Percentiles rank a stretch among this genome's conserved stretches.
Evolutionary conservation across 768 basidiomycete species (phyloP).

Genomic region (Strobilomyces dryophilus): DNA sequence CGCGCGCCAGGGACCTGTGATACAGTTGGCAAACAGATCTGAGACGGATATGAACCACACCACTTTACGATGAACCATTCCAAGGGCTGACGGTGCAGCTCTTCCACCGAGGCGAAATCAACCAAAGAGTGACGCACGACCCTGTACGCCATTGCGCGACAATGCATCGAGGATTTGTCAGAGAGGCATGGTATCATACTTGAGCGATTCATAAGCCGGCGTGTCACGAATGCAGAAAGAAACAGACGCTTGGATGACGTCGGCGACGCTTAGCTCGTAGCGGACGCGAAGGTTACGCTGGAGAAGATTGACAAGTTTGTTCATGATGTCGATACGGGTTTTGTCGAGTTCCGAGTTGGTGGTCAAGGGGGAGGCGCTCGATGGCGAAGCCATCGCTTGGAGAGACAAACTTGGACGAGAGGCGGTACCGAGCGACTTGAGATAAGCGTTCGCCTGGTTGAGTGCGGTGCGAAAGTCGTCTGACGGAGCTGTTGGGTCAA

Average conservation of each 20-base stretch:
- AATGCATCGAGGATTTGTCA: conserved; percentile 68
- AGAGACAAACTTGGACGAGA: conserved; percentile 34
- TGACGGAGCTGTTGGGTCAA: conserved; percentile 20
- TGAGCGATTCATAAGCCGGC: conserved; percentile 12
- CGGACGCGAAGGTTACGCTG: conserved; percentile 71
- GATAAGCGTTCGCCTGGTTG: conserved; percentile 54
- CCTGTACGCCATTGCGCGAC: conserved; percentile 80
- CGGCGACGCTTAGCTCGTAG: conserved; percentile 65
- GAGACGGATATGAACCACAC: conserved; percentile 14
- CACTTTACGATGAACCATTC: conserved; percentile 93
- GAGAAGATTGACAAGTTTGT: conserved; percentile 58
- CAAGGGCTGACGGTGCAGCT: conserved; percentile 57
- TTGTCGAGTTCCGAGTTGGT: conserved; percentile 42
- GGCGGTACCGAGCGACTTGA: conserved; percentile 53
- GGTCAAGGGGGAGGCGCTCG: conserved; percentile 34
- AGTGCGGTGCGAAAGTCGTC: conserved; percentile 76
- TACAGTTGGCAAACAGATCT: conserved; percentile 5
- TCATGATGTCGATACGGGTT: conserved; percentile 61
- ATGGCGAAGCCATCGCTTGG: conserved; percentile 35
- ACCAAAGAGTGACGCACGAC: conserved; percentile 76
- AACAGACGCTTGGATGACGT: conserved; percentile 73
- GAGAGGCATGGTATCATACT: conserved; percentile 78
- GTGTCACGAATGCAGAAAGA: neutral
- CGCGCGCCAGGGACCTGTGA: conserved; percentile 74
- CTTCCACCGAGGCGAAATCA: conserved; percentile 65